Evolutionary conservation across 108 stramenopile genomes (phyloP).

Genomic region (Nitzschia sp.): DNA sequence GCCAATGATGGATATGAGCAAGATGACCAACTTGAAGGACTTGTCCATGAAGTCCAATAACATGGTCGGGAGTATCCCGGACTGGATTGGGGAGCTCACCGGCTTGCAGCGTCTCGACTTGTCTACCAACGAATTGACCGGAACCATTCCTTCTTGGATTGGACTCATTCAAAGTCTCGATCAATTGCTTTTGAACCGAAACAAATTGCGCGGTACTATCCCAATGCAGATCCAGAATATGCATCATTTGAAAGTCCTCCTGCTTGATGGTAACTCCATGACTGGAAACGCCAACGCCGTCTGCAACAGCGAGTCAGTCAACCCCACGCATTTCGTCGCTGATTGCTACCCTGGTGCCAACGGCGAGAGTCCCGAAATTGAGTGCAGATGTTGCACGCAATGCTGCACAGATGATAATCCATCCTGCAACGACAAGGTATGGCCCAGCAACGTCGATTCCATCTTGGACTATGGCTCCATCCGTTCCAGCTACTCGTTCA

Average conservation of each 20-base stretch:
- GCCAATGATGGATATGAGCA: conserved; percentile 10
- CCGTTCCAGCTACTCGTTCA: conserved; percentile 25
- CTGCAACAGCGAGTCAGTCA: neutral
- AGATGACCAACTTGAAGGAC: conserved; percentile 30
- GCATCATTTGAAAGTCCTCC: conserved; percentile 12
- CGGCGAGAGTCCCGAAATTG: conserved; percentile 18
- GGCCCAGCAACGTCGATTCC: conserved; percentile 22
- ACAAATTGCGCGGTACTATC: conserved; percentile 42
- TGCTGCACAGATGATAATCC: conserved; percentile 29
- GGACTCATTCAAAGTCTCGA: conserved; percentile 17
- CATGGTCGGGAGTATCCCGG: conserved; percentile 37
- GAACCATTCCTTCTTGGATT: conserved; percentile 27
- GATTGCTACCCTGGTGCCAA: conserved; percentile 23
- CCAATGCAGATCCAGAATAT: conserved; percentile 18
- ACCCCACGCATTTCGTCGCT: conserved; percentile 6
- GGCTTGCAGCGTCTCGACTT: conserved; percentile 43
- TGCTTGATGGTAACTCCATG: conserved; percentile 30
- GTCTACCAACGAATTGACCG: conserved; percentile 35
- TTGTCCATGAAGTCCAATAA: conserved; percentile 38
- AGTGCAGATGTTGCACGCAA: conserved; percentile 32
- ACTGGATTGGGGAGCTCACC: conserved; percentile 26
- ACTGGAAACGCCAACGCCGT: conserved; percentile 19
- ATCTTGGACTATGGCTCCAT: conserved; percentile 27
- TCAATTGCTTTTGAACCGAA: conserved; percentile 37
- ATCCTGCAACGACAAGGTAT: conserved; percentile 26